Base-by-base conservation (phyloP, 2,329 filamentous ascomycete species). In the Aspergillus japonicus region DNA sequence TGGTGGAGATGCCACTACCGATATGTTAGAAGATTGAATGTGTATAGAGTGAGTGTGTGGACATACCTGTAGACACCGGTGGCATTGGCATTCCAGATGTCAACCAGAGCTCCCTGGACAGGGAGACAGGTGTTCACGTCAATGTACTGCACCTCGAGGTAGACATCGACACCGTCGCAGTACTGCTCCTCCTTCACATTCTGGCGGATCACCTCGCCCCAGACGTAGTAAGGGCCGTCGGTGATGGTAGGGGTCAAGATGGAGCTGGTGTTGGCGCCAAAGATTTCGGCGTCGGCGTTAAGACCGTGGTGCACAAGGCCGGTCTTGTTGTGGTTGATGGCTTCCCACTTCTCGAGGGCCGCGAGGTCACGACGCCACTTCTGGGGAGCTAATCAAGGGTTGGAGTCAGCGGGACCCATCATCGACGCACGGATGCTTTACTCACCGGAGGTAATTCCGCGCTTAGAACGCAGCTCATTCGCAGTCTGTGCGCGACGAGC, bases 1-100 rank as follows among this genome's bases (percentile, higher is more conserved):
- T 66, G 24, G 56, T 58, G 1, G 68, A 69, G 50, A 72, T 71
- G 23, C 69, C 70, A 56, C 70, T 72, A 21, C 10, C 8, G 4
- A n/a, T 19, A 16, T 24, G 26, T 62, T 19, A 54, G 63, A 31
- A 69, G 64, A 11, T 16, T 24, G 5, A 5, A 39, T 7, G 0
- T 7, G 3, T 31, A 47, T 39, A 31, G 0, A 16, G 2, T n/a
- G 4, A 21, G 8, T 51, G 58, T 66, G 31, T 7, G 31, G 50
- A 75, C 59, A 21, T 60, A 71, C 69, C 75, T 78, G 71, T 82
- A 82, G 19, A 73, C 71, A 47, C 80, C 80, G 0, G 77, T 81
- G 44, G 78, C 75, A 62, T 81, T 81, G 69, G 78, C 79, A 44
- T 78, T 73, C 80, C 79, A 82, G 49, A 80, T 77, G 62, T 81